Evolutionary conservation across 2,329 filamentous ascomycete species (phyloP), one percentile per base, ranked within the genome.

Genomic region (Neofusicoccum sp.): DNA sequence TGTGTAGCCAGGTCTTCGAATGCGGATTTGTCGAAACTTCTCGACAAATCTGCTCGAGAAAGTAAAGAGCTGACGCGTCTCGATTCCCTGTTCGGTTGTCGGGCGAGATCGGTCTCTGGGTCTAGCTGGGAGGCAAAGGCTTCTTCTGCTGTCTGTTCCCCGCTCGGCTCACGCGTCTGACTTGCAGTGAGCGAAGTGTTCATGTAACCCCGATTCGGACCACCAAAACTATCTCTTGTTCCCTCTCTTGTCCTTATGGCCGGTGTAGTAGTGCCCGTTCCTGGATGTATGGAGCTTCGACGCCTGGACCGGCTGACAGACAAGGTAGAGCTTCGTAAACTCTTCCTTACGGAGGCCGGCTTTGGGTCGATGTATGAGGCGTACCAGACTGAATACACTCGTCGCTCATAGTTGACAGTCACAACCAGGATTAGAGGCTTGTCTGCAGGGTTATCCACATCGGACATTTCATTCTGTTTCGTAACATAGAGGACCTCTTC

Each of bases 41-140:
- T 89, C 0, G 92, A 94, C 22, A 97, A 80, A 73, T 97, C 94
- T 36, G 91, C 90, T 70, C 94, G 85, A 14, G 93, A 93, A 60
- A 97, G 82, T 78, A 97, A 85, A 14, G 94, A 98, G 79, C 95
- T 99, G 31, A 98, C 90, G 56, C 95, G 87, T 47, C 95, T 87
- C n/a, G 85, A 87, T 47, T 86, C 83, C 66, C 84, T 84, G n/a
- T 77, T 77, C 16, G 84, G 82, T 50, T 84, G 81, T 33, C 83
- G 81, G 36, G 84, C 79, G 62, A 74, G 71, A 44, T 78, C 76
- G 56, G 76, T 82, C 56, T 81, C 80, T 16, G 80, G 81, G 64
- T 83, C 81, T 61, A 83, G 75, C 56, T 81, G 80, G 6, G 79
- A 81, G 9, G 78, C 79, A 69, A 83, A 80, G 6, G 72, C 78